Base-by-base conservation (phyloP, 2,329 filamentous ascomycete genomes). In the Nemania diffusa region DNA sequence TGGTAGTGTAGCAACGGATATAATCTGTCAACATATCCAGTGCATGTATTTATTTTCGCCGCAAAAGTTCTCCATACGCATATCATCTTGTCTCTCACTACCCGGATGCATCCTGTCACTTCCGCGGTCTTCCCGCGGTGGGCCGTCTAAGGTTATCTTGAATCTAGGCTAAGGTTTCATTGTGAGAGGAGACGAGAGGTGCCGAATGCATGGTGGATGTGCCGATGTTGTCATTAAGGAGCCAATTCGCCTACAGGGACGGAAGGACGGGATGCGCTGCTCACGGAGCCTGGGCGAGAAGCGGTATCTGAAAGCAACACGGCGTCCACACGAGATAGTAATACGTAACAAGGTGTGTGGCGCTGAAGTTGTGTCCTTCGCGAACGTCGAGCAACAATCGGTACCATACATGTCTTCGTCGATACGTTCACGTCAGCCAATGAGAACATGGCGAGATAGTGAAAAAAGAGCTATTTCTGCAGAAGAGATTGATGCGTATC, bases 71-170 rank as follows among this genome's bases (percentile, higher is more conserved):
- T 71, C 71, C 70, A 67, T 71, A 78, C 78, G 79, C 77, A 77
- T 76, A 80, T 81, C 78, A 80, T 78, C 74, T 73, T 72, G 77
- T 76, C 52, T 44, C 74, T 76, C 71, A 51, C 51, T 73, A 73
- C 64, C 77, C 79, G 80, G 80, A 78, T 79, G 73, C 70, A 69
- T 69, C 71, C 60, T 75, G 69, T 69, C 79, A 78, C 77, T 79
- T 81, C 80, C 80, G 77, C 80, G 80, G 73, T 73, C 73, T 75
- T 80, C 79, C 79, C 79, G 79, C 78, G 76, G 74, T 73, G 77
- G 75, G 73, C 74, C 75, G 52, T 61, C 69, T 77, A 74, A 74
- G 74, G 73, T 74, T 71, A 75, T 74, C 73, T 75, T 73, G 73
- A 76, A 72, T 74, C 76, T 75, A 73, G 73, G 74, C 74, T 75